These are phyloP conservation scores for Candida pseudocylindracea DNA, from an alignment of 1,139 yeast species.

Conservation along the genomic window DNA sequence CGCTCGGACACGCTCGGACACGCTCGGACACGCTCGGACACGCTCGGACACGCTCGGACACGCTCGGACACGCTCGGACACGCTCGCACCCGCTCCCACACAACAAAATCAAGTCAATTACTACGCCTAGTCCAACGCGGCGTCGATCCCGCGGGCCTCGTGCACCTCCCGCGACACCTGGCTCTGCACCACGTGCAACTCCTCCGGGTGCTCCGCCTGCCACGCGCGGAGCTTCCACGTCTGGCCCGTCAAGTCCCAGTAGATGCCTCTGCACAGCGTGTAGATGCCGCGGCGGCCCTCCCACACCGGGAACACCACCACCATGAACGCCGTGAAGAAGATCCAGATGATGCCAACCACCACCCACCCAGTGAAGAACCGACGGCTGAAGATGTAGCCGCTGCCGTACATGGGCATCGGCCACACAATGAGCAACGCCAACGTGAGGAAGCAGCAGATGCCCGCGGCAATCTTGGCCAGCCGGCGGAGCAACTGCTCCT, in stretches of 20 bases:
- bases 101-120: too few relatives aligned
- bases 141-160: neutral
- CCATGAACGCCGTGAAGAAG: conserved; percentile 30
- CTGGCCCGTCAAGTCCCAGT: conserved; percentile 71
- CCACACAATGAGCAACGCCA: conserved; percentile 47
- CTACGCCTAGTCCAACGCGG: neutral
- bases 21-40: too few relatives aligned
- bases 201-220: conserved; percentile 50
- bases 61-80: too few relatives aligned
- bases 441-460: conserved; percentile 31
- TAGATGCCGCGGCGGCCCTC: conserved; percentile 47
- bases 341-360: conserved; percentile 57
- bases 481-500: conserved; percentile 17
- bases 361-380: conserved; percentile 70
- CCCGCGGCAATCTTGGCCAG: conserved; percentile 33
- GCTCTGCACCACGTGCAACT: conserved; percentile 41
- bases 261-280: conserved; percentile 48
- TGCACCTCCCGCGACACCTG: conserved; percentile 20
- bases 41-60: too few relatives aligned
- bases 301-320: conserved; percentile 36
- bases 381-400: conserved; percentile 43
- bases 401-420: conserved; percentile 84
- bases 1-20: too few relatives aligned
- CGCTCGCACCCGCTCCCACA: too few relatives aligned
- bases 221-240: conserved; percentile 45